Base-by-base conservation (phyloP, 768 basidiomycete species). In the Rhodotorula babjevae region DNA sequence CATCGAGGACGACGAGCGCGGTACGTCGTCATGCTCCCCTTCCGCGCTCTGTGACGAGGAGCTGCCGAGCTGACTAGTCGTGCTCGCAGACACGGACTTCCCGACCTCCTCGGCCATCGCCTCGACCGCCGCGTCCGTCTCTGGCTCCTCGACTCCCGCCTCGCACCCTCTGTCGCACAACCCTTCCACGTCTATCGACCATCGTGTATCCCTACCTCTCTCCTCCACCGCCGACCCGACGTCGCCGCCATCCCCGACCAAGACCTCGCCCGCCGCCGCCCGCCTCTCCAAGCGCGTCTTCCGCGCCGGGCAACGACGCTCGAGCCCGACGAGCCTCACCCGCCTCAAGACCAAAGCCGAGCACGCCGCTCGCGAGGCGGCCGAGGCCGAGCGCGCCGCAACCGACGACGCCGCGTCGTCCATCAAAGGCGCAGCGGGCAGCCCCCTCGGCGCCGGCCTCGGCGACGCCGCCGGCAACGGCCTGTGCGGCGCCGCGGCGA, bases 271-370 rank as follows among this genome's bases (percentile, higher is more conserved):
- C 46, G 52, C 56, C n/a, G 44, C 65, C 44, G 57, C 62, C 16
- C 71, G 71, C 9, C 62, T 71, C 49, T 60, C 55, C 50, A 72
- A 76, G 47, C 74, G 71, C 31, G 71, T 76, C 67, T 77, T 78
- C 52, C 71, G 78, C 40, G 78, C 70, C 18, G 78, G 78, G n/a
- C 77, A 77, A 53, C 75, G 78, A 29, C 76, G 78, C 19, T 65
- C 76, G 31, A 72, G 72, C n/a, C 78, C 78, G 4, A 77, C 71
- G 15, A 65, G 63, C 19, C 67, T 72, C 31, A 67, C 74, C 19
- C 67, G 70, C n/a, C 61, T 75, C 59, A 69, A 69, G 44, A 65
- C 46, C 53, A 68, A 72, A 25, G 67, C 61, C 7, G 71, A 72
- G 47, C 59, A 52, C 14, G 65, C 70, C 23, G 72, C 68, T 8